Conservation (phyloP, 23 red algal genomes). For the Pyropia haitanensis region DNA sequence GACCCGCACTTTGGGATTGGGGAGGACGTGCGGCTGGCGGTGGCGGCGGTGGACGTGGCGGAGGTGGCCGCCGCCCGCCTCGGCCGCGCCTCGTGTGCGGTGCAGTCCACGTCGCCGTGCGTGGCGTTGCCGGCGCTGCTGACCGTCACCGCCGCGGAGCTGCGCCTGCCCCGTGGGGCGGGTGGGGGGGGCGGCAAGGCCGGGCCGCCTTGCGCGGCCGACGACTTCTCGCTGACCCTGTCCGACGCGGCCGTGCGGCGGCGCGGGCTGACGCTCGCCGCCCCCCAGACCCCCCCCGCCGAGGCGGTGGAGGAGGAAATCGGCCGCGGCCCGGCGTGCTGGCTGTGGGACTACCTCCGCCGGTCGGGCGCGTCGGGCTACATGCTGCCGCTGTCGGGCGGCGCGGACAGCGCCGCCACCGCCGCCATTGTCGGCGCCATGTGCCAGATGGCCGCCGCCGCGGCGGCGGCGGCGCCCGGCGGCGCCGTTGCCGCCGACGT, state of each 20-base stretch:
- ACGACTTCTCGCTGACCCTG: no score
- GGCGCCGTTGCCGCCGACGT: conserved; percentile 53
- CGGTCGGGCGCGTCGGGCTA: conserved; percentile 72
- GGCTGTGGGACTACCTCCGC: conserved; percentile 98
- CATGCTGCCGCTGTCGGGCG: conserved; percentile 86
- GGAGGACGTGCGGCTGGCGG: conserved; percentile 57
- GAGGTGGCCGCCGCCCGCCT: conserved; percentile 51
- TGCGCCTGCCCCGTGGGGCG: no score
- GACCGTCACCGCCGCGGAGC: no score
- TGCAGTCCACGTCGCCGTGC: conserved; percentile 41
- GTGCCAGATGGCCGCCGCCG: conserved; percentile 67
- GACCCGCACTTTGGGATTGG: conserved; percentile 58
- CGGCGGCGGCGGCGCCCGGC: conserved; percentile 15
- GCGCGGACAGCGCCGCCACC: conserved; percentile 85
- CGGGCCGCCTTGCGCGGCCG: no score
- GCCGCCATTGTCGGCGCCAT: conserved; percentile 92
- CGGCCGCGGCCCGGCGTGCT: conserved; percentile 91
- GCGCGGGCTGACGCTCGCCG: no score
- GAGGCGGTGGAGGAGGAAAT: conserved; percentile 77
- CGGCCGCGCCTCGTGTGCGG: conserved; percentile 34
- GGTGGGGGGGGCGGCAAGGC: no score
- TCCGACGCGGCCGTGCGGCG: no score
- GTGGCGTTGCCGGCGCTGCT: no score
- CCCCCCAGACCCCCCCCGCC: no score
- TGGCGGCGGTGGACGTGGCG: conserved; percentile 62